phyloP scores from a whole-genome alignment of 129 eudicot species.

The Arctium minus region DNA sequence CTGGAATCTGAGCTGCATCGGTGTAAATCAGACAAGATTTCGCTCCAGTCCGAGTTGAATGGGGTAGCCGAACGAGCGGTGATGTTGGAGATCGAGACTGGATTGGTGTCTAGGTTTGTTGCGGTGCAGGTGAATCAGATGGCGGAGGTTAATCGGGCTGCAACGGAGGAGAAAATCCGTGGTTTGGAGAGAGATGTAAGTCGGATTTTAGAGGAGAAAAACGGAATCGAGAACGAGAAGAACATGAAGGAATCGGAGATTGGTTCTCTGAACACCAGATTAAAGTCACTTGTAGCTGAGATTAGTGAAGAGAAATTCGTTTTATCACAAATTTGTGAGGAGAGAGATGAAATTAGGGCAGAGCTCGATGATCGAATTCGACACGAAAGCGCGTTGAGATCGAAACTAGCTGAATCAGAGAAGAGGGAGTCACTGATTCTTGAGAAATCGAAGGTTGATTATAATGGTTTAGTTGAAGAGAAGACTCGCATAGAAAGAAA shows the following conservation, averaged over 20 bases:
- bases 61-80: constrained; percentile 34
- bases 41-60: constrained; percentile 35
- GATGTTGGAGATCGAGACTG: constrained; percentile 45
- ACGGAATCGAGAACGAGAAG: constrained; percentile 35
- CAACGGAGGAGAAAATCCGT: constrained; percentile 19
- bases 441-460: constrained; percentile 24
- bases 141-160: constrained; percentile 24
- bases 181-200: constrained; percentile 38
- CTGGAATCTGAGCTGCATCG: constrained; percentile 56
- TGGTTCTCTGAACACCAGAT: constrained; percentile 22
- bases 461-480: constrained; percentile 27
- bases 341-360: constrained; percentile 49
- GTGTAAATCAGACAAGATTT: constrained; percentile 42
- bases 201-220: constrained; percentile 29
- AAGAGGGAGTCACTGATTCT: constrained; percentile 17
- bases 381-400: constrained; percentile 25
- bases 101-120: constrained; percentile 30
- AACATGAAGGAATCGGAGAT: constrained; percentile 37
- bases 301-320: constrained; percentile 36
- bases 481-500: constrained; percentile 27
- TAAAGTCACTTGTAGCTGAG: constrained; percentile 34
- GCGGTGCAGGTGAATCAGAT: constrained; percentile 24
- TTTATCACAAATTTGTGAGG: constrained; percentile 28
- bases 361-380: constrained; percentile 27
- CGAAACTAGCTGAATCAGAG: constrained; percentile 32